Conservation (phyloP, 169 alveolate species). For the Plasmodium chabaudi region DNA sequence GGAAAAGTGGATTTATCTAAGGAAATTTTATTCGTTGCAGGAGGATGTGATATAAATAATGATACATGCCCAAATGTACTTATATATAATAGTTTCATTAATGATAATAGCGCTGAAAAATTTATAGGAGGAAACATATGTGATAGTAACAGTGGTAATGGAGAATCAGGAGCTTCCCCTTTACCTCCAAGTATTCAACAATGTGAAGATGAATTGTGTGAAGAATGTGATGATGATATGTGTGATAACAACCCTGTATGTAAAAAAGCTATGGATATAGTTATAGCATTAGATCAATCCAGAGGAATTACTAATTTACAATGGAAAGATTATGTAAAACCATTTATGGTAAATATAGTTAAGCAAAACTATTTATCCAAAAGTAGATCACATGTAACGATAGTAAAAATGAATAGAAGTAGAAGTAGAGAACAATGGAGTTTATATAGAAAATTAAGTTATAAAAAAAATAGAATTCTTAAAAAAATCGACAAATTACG, state of each 20-base stretch:
- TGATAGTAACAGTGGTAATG: background rate
- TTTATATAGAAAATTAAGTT: slow-evolving; percentile 34
- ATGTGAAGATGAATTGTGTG: slow-evolving; percentile 44
- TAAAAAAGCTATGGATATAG: slow-evolving; percentile 63
- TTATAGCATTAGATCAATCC: slow-evolving; percentile 64
- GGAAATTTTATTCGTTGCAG: slow-evolving; percentile 29
- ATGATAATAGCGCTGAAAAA: slow-evolving; percentile 5
- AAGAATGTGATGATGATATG: slow-evolving; percentile 58
- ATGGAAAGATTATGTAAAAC: slow-evolving; percentile 56
- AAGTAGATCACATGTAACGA: slow-evolving; percentile 45
- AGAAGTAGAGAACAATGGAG: slow-evolving; percentile 28
- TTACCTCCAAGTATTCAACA: slow-evolving; percentile 9
- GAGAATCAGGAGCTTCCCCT: slow-evolving; percentile 7
- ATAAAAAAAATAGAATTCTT: slow-evolving; percentile 39
- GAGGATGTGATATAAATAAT: slow-evolving; percentile 29
- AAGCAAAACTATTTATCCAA: slow-evolving; percentile 61
- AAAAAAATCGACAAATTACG: slow-evolving; percentile 20
- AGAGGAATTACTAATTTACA: slow-evolving; percentile 37
- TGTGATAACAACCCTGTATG: slow-evolving; percentile 50
- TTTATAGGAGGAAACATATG: slow-evolving; percentile 33
- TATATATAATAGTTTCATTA: slow-evolving; percentile 18
- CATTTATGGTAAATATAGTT: slow-evolving; percentile 20
- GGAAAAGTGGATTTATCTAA: slow-evolving; percentile 14
- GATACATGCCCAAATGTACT: slow-evolving; percentile 39
- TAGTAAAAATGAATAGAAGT: slow-evolving; percentile 34